These are phyloP conservation scores for Brettanomyces anomalus DNA, from an alignment of 805 yeast genomes.

Conservation along the genomic window DNA sequence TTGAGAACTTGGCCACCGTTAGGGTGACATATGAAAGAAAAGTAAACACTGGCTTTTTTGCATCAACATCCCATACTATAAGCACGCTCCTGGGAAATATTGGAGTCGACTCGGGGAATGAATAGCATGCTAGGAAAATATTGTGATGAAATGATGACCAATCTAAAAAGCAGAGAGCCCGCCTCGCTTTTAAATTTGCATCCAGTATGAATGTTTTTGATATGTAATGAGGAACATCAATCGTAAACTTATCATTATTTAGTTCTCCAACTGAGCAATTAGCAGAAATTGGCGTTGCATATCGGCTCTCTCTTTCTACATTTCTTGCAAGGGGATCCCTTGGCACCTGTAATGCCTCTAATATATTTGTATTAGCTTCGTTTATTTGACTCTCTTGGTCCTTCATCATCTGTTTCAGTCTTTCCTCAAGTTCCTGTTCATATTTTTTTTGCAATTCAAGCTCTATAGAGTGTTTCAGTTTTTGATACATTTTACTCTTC, in stretches of 20 bases:
- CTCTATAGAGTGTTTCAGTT: slow-evolving; percentile 5
- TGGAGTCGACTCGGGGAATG: slow-evolving; percentile 1
- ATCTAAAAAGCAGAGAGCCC: slow-evolving; percentile 20
- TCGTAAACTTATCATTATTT: slow-evolving; percentile 4
- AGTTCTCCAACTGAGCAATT: background rate
- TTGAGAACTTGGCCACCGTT: slow-evolving; percentile 31
- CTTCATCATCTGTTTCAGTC: background rate
- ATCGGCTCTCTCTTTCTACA: background rate
- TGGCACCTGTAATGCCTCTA: background rate
- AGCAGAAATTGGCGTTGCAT: slow-evolving; percentile 1
- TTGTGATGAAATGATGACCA: slow-evolving; percentile 23
- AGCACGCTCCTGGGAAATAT: slow-evolving; percentile 5
- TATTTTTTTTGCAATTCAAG: slow-evolving; percentile 4
- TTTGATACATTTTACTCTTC: slow-evolving; percentile 5
- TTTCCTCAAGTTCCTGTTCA: slow-evolving; percentile 3
- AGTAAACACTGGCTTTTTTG: slow-evolving; percentile 22
- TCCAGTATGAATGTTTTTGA: background rate
- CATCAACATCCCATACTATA: slow-evolving; percentile 24
- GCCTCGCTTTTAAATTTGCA: background rate
- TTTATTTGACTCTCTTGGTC: background rate
- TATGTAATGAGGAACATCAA: background rate
- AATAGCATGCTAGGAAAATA: slow-evolving; percentile 19
- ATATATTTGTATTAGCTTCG: background rate
- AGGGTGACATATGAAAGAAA: slow-evolving; percentile 30
- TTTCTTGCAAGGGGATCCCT: background rate